A percentile compares a stretch with the other conserved stretches of the same genome.
Conservation (phyloP, 2,329 filamentous ascomycete species). For the Huntiella bhutanensis region DNA sequence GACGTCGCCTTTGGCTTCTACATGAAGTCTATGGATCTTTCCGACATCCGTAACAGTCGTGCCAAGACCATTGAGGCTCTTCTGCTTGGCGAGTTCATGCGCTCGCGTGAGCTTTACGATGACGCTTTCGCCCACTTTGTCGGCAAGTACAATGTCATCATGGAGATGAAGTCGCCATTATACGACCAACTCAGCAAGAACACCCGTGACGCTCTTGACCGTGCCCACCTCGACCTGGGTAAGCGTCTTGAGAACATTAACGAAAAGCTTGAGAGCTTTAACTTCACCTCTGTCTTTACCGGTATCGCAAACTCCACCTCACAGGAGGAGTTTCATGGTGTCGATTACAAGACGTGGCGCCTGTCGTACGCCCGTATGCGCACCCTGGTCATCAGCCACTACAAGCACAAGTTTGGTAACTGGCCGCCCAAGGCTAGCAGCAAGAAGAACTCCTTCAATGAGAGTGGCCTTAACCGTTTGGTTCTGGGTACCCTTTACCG, state of each 20-base stretch:
- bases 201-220: conserved; percentile 64
- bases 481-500: conserved; percentile 68
- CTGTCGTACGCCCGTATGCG: conserved; percentile 55
- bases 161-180: conserved; percentile 46
- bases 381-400: conserved; percentile 50
- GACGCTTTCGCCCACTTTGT: conserved; percentile 84
- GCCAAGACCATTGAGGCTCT: conserved; percentile 83
- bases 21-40: conserved; percentile 56
- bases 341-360: conserved; percentile 75
- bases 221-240: conserved; percentile 61
- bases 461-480: conserved; percentile 68
- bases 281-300: conserved; percentile 77
- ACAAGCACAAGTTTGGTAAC: conserved; percentile 38
- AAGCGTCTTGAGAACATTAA: conserved; percentile 53
- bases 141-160: conserved; percentile 63
- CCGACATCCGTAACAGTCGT: conserved; percentile 61
- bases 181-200: conserved; percentile 49
- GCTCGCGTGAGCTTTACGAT: conserved; percentile 63
- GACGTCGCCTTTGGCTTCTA: conserved; percentile 53
- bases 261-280: conserved; percentile 62
- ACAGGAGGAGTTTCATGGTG: conserved; percentile 51
- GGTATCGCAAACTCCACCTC: conserved; percentile 75
- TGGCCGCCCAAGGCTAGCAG: conserved; percentile 86
- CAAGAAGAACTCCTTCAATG: conserved; percentile 79
- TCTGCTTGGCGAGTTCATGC: conserved; percentile 75